phyloP scores from a whole-genome alignment of 75 land plant species.

The Adiantum capillusveneris region DNA sequence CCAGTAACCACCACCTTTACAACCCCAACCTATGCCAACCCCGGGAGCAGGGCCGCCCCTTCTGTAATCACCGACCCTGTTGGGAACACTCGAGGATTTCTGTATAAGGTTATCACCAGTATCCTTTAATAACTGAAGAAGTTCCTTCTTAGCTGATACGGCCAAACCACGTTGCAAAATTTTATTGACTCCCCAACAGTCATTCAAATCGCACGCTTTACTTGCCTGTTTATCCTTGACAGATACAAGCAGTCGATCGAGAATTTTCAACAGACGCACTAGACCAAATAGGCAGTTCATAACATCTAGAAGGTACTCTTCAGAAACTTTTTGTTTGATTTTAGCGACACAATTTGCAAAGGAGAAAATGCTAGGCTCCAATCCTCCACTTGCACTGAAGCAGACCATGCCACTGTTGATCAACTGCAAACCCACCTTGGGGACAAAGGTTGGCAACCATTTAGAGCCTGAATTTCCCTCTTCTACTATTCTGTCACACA shows the following conservation, averaged over 20 bases:
- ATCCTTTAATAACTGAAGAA: conserved; percentile 20
- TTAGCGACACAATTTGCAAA: conserved; percentile 37
- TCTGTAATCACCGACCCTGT: conserved; percentile 41
- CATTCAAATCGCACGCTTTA: background rate
- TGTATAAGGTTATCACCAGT: conserved; percentile 24
- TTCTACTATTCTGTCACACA: conserved; percentile 46
- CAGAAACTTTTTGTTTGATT: conserved; percentile 27
- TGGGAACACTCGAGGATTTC: conserved; percentile 30
- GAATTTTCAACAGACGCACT: conserved; percentile 30
- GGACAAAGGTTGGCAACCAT: conserved; percentile 63
- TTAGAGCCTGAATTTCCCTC: conserved; percentile 14
- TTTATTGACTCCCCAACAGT: conserved; percentile 19
- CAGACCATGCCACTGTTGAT: conserved; percentile 40
- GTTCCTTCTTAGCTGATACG: conserved; percentile 24
- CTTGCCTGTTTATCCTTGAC: conserved; percentile 11
- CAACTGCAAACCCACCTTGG: conserved; percentile 53
- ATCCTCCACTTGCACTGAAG: conserved; percentile 9
- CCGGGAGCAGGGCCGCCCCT: conserved; percentile 99
- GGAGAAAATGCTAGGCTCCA: conserved; percentile 12
- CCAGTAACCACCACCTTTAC: conserved; percentile 79
- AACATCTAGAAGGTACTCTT: conserved; percentile 47
- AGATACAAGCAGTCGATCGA: conserved; percentile 38
- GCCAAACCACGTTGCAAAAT: conserved; percentile 46
- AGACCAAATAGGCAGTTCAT: conserved; percentile 59
- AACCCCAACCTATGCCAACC: conserved; percentile 90